Percentiles rank a stretch among this genome's conserved stretches.
These are phyloP conservation scores for Ganoderma meredithae DNA, from an alignment of 1,284 basidiomycete species.

Conservation along the genomic window DNA sequence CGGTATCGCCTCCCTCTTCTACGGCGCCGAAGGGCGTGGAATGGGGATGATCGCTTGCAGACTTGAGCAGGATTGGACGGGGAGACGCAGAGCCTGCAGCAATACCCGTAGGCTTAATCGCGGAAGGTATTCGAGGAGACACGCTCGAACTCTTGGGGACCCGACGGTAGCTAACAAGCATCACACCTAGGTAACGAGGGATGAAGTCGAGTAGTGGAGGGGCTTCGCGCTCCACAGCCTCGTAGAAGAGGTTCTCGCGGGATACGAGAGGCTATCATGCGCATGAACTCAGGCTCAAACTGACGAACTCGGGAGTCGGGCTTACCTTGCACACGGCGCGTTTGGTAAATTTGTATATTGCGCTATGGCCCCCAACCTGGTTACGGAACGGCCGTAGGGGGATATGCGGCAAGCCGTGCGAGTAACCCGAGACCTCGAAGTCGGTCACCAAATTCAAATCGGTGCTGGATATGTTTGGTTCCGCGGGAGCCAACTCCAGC, in stretches of 20 bases:
- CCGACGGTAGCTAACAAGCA: constrained; percentile 95
- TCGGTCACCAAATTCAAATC: constrained; percentile 34
- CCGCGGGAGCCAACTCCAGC: constrained; percentile 38
- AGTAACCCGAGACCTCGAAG: constrained; percentile 44
- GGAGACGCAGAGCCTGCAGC: constrained; percentile 15
- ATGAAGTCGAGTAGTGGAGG: constrained; percentile 93
- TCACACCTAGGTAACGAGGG: constrained; percentile 96
- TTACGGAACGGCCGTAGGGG: constrained; percentile 96
- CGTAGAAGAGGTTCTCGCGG: constrained; percentile 98
- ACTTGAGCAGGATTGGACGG: constrained; percentile 45
- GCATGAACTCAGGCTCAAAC: constrained; percentile 11
- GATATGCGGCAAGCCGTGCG: constrained; percentile 82
- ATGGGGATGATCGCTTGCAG: constrained; percentile 43
- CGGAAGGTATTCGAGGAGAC: constrained; percentile 26
- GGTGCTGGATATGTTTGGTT: constrained; percentile 16
- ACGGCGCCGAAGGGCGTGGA: constrained; percentile 12
- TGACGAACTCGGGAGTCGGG: constrained; percentile 12
- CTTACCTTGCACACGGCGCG: constrained; percentile 97
- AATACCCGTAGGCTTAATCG: constrained; percentile 18
- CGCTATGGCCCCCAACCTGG: constrained; percentile 96
- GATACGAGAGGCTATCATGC: constrained; percentile 88
- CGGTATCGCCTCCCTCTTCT: constrained; percentile 49
- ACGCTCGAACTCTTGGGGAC: constrained; percentile 51
- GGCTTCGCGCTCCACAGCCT: constrained; percentile 92
- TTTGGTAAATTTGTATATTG: constrained; percentile 98